phyloP scores from a whole-genome alignment of 768 basidiomycete genomes.

The Suillus occidentalis region DNA sequence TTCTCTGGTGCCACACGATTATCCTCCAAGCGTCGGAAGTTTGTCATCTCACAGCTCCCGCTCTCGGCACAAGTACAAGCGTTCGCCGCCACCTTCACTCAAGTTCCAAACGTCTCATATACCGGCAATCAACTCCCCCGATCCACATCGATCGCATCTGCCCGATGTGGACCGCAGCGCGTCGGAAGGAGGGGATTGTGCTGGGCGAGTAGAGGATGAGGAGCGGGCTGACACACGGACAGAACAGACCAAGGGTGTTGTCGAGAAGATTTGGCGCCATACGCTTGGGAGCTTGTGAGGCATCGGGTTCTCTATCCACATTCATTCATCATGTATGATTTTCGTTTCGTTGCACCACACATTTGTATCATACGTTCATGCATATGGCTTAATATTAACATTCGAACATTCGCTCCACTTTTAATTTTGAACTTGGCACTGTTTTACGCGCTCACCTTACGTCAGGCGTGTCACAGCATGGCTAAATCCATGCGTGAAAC shows the following conservation, averaged over 20 bases:
- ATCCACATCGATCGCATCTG: conserved; percentile 10
- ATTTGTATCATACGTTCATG: conserved; percentile 9
- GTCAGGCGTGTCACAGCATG: conserved; percentile 3
- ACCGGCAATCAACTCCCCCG: conserved; percentile 38
- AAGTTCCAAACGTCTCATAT: conserved; percentile 31
- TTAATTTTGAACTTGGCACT: neutral
- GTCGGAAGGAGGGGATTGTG: conserved; percentile 58
- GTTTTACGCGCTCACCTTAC: conserved; percentile 28
- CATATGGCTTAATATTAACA: conserved; percentile 1
- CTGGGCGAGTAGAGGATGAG: conserved; percentile 45
- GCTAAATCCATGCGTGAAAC: conserved; percentile 9
- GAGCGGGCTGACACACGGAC: conserved; percentile 45
- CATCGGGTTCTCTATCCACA: neutral
- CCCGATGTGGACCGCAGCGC: conserved; percentile 18
- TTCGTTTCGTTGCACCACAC: neutral
- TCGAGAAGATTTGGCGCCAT: conserved; percentile 28
- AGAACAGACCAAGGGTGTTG: conserved; percentile 36
- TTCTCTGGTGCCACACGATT: conserved; percentile 31
- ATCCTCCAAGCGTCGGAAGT: conserved; percentile 59
- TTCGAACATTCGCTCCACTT: neutral
- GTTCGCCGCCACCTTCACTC: conserved; percentile 43
- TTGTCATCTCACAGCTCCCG: conserved; percentile 25
- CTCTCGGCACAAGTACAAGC: conserved; percentile 27
- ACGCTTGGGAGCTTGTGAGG: neutral
- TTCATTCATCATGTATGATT: conserved; percentile 7